Evolutionary conservation across 352 stramenopile genomes (phyloP), one percentile per base, ranked within the genome.

Genomic region (Phytophthora constricta): DNA sequence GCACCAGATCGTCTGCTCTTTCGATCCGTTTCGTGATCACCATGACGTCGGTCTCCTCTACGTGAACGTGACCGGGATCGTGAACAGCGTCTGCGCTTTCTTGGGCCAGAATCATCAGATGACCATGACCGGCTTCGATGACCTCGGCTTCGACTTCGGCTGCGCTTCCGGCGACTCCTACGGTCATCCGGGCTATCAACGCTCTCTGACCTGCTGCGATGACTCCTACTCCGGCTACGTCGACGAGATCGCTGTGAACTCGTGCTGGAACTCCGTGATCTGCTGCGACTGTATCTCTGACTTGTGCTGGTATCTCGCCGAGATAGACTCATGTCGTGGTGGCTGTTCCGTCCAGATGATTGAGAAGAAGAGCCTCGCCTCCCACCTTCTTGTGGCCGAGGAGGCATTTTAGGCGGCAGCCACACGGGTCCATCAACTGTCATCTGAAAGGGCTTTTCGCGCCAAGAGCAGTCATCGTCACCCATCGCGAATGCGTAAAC

Each of bases 401-500:
- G 7, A 19, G 68, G 69, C n/a, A 79, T 46, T 50, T 70, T 58
- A 10, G 86, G 84, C 23, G 86, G 84, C 13, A 90, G 27, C 84
- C 86, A 94, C n/a, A 90, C 28, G 9, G 79, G 58, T 1, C 81
- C 84, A 22, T 87, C 67, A 2, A 52, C 27, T 5, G 70, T 80
- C 84, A 94, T 94, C 51, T 87, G 79, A 31, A 92, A 94, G 2
- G 82, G 77, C 4, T 60, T 64, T 43, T 80, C 75, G 39, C 70
- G 68, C 84, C 82, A 93, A 14, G 39, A 47, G n/a, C 58, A 31
- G 25, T 77, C 65, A 11, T 72, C 67, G 41, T 94, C 86, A 17
- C 84, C 86, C 82, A 91, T 91, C 11, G 75, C 80, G 13, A 92
- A 82, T 48, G 86, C 76, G 41, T 84, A 92, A 22, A 93, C 84